Evolutionary conservation across 1,284 basidiomycete species (phyloP), one percentile per base, ranked within the genome.

Genomic region (Testicularia cyperi): DNA sequence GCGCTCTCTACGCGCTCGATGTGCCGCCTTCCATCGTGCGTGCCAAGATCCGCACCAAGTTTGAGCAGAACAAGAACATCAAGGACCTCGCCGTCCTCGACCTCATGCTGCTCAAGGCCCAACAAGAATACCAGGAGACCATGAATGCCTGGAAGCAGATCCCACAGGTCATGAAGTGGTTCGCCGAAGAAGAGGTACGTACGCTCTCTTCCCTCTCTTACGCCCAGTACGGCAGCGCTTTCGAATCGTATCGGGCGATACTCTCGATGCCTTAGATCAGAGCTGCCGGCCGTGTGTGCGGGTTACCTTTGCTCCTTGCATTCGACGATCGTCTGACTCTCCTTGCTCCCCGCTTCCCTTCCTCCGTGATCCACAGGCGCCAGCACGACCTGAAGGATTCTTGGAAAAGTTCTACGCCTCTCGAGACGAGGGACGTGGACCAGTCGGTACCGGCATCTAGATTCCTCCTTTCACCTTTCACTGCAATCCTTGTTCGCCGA

Each of bases 61-160:
- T 96, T 69, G 94, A 98, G 78, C 82, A 83, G 67, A 88, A 92
- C 81, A 83, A 86, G 54, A 80, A 88, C 70, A 84, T 96, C 38
- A 84, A 86, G 39, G 91, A 98, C 79, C 79, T 85, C 24, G 84
- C 85, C 44, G 85, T 89, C 31, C 85, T 96, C 75, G 91, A 99
- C 77, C 80, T 96, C 38, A 82, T 97, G 67, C 77, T 97, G 38
- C 83, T 87, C 78, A 97, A 97, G 82, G 84, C 84, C 54, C 81
- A 86, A 60, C 86, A 86, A 79, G 92, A 96, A 70, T 92, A 86
- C 76, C 95, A 98, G 81, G 95, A 79, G 82, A 87, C 88, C 35
- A 83, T 95, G 82, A 96, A 96, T 77, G 83, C 83, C 66, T 96
- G 92, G 92, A 92, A 92, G 78, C 87, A 89, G 80, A 77, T 80